Percentiles rank a stretch among this genome's conserved stretches.
phyloP scores from a whole-genome alignment of 345 rosid species.

The Cochlearia excelsa region DNA sequence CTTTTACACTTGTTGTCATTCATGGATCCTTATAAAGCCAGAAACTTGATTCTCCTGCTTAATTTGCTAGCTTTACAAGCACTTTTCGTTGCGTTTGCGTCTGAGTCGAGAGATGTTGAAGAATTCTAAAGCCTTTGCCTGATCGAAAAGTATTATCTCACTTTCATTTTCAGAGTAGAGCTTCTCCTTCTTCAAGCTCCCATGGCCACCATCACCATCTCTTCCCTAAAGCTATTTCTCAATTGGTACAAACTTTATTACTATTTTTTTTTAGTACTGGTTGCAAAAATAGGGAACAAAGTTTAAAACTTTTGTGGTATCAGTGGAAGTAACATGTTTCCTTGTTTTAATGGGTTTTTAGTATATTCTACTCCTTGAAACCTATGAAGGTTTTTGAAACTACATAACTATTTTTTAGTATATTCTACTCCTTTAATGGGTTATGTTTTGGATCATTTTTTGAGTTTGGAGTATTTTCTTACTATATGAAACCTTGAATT shows the following conservation, averaged over 20 bases:
- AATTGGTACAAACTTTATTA: slow-evolving; percentile 49
- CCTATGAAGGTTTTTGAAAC: too few species aligned
- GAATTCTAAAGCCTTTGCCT: slow-evolving; percentile 86
- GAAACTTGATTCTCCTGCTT: neutral
- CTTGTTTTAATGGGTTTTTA: slow-evolving; percentile 6
- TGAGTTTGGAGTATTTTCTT: neutral
- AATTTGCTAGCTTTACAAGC: slow-evolving; percentile 22
- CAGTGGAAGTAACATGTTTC: slow-evolving; percentile 11
- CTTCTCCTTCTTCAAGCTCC: slow-evolving; percentile 51
- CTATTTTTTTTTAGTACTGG: neutral
- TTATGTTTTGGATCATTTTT: too few species aligned
- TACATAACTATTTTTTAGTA: too few species aligned
- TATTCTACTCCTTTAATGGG: too few species aligned
- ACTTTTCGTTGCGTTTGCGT: slow-evolving; percentile 23
- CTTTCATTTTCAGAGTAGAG: slow-evolving; percentile 69
- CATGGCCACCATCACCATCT: slow-evolving; percentile 89
- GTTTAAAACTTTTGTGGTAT: too few species aligned
- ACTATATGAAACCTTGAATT: slow-evolving; percentile 8
- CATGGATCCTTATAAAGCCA: neutral
- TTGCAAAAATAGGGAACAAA: neutral
- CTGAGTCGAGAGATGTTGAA: slow-evolving; percentile 50
- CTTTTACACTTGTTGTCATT: neutral
- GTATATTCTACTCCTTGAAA: neutral
- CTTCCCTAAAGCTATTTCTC: slow-evolving; percentile 92
- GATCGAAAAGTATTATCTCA: slow-evolving; percentile 80